Conservation (phyloP, 2,329 filamentous ascomycete species). For the Aspergillus tamarii region DNA sequence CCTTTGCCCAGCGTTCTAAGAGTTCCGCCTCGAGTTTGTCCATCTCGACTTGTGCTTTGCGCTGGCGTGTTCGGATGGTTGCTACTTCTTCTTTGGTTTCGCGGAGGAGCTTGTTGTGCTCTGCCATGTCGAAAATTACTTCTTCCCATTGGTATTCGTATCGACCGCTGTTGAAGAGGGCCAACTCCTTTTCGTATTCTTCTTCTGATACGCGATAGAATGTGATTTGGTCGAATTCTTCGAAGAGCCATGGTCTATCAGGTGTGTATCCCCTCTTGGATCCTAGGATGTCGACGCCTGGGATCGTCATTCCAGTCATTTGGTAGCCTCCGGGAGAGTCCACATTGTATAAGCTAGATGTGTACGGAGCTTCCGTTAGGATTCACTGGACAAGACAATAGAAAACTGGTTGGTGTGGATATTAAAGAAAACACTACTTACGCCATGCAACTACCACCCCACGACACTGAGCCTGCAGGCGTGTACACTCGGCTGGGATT, state of each 20-base stretch:
- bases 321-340: constrained; percentile 62
- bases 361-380: not conserved
- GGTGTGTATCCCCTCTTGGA: constrained; percentile 54
- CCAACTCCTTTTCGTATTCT: constrained; percentile 55
- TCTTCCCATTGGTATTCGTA: constrained; percentile 58
- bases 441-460: constrained; percentile 59
- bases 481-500: constrained; percentile 62
- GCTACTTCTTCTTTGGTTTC: constrained; percentile 53
- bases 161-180: constrained; percentile 53
- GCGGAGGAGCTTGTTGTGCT: constrained; percentile 55
- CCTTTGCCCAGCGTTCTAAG: constrained; percentile 41
- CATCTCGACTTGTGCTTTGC: constrained; percentile 52
- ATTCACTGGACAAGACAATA: not conserved
- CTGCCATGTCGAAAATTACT: constrained; percentile 58
- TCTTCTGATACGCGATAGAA: constrained; percentile 58
- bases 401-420: not conserved
- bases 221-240: constrained; percentile 60
- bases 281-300: constrained; percentile 57
- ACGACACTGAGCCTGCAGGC: constrained; percentile 58
- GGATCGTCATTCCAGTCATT: constrained; percentile 57
- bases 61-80: constrained; percentile 50
- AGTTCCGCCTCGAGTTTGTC: constrained; percentile 40
- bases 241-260: constrained; percentile 57
- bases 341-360: constrained; percentile 54
- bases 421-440: constrained; percentile 18